A percentile compares a stretch with the other conserved stretches of the same genome.
Evolutionary conservation across 106 monocot species (phyloP).

Genomic region (Alisma plantagoaquatica): DNA sequence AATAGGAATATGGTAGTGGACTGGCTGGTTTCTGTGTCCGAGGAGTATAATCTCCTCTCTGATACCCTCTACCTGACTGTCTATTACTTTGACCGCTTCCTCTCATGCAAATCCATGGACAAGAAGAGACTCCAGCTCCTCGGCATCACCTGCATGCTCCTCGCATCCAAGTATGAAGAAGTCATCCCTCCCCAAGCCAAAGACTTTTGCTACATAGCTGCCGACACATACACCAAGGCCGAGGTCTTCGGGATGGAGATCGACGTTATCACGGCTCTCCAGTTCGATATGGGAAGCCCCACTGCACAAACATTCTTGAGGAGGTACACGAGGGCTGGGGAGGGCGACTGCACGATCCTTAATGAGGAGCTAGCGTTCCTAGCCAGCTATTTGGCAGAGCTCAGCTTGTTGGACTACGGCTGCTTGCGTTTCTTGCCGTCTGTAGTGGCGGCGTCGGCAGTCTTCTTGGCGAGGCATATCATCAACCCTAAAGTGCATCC

Average conservation of each 20-base stretch:
- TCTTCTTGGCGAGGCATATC: conserved; percentile 54
- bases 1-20: conserved; percentile 79
- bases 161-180: conserved; percentile 88
- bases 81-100: conserved; percentile 48
- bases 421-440: conserved; percentile 53
- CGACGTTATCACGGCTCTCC: conserved; percentile 50
- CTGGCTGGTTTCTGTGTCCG: conserved; percentile 87
- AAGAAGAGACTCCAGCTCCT: conserved; percentile 67
- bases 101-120: conserved; percentile 34
- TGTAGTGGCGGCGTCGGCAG: conserved; percentile 46
- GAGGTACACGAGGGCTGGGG: conserved; percentile 23
- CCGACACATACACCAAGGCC: conserved; percentile 67
- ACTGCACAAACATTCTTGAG: conserved; percentile 69
- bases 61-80: conserved; percentile 55
- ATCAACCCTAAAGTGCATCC: conserved; percentile 33
- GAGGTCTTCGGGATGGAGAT: conserved; percentile 76
- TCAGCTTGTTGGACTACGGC: conserved; percentile 49
- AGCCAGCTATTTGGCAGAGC: conserved; percentile 50
- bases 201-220: conserved; percentile 78
- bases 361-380: conserved; percentile 37
- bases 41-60: conserved; percentile 69
- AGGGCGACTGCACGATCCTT: conserved; percentile 18
- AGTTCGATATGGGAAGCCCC: conserved; percentile 87
- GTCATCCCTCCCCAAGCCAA: conserved; percentile 61
- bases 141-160: conserved; percentile 71